Evolutionary conservation across 345 rosid genomes (phyloP).

Genomic region (Sisymbrium altissimum): DNA sequence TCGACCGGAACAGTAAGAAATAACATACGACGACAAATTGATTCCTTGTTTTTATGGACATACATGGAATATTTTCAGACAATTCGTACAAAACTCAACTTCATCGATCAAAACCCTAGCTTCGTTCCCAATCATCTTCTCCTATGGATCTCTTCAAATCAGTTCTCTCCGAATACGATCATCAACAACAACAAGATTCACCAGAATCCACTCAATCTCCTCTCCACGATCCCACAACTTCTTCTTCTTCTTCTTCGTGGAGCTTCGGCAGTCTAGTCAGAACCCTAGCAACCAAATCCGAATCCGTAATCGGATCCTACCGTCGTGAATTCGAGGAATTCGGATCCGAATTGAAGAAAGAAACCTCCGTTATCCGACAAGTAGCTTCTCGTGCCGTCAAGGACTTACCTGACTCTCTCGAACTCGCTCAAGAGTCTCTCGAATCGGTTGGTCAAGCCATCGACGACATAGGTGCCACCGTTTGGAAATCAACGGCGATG

Average conservation of each 20-base stretch:
- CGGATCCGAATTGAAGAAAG: slow-evolving; percentile 65
- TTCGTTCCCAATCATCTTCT: not conserved
- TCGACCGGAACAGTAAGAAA: not conserved
- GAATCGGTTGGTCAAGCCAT: slow-evolving; percentile 76
- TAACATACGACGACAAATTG: not conserved
- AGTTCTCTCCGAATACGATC: slow-evolving; percentile 48
- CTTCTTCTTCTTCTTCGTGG: slow-evolving; percentile 44
- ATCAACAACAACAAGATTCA: slow-evolving; percentile 30
- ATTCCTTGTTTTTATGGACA: not conserved
- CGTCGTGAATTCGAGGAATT: slow-evolving; percentile 72
- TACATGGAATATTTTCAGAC: not conserved
- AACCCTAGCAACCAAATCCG: slow-evolving; percentile 53
- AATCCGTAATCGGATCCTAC: slow-evolving; percentile 65
- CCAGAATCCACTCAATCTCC: slow-evolving; percentile 10
- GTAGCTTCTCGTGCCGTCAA: slow-evolving; percentile 77
- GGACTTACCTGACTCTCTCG: slow-evolving; percentile 60
- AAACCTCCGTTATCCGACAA: slow-evolving; percentile 57
- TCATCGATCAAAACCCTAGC: not conserved
- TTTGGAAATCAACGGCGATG: slow-evolving; percentile 70
- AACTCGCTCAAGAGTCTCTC: slow-evolving; percentile 65
- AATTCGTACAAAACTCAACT: not conserved
- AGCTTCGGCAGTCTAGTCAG: slow-evolving; percentile 52
- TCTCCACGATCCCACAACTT: slow-evolving; percentile 1
- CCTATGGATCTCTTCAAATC: slow-evolving; percentile 72
- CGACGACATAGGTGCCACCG: slow-evolving; percentile 74